Evolutionary conservation across 1,139 yeast genomes (phyloP).

Genomic region (Magnusiomyces magnusii): DNA sequence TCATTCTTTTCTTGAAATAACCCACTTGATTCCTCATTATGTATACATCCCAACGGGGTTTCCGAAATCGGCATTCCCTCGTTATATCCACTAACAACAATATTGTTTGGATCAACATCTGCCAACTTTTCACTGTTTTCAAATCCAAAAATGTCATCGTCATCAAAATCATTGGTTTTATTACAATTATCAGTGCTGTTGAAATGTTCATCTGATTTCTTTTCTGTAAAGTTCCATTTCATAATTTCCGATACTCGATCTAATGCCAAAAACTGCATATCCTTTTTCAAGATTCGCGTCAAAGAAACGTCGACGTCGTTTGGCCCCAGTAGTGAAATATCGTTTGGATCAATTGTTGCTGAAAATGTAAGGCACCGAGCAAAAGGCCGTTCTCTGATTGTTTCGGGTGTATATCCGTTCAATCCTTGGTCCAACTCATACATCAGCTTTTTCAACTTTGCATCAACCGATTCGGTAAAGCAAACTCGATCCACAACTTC

Average conservation of each 20-base stretch:
- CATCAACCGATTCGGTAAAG: background rate
- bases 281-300: conserved; percentile 7
- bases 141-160: background rate
- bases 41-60: background rate
- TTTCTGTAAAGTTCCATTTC: background rate
- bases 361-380: conserved; percentile 19
- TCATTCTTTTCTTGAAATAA: too few relatives aligned
- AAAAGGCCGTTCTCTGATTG: background rate
- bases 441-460: too few relatives aligned
- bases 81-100: background rate
- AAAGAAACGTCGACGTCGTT: conserved; percentile 12
- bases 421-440: background rate
- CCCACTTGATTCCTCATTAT: too few relatives aligned
- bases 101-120: background rate
- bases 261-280: background rate
- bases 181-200: too few relatives aligned
- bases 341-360: conserved; percentile 16
- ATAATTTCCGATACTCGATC: background rate
- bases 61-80: background rate
- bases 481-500: conserved; percentile 2
- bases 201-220: background rate
- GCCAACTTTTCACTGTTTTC: background rate
- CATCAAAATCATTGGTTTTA: background rate
- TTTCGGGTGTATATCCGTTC: background rate
- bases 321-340: conserved; percentile 13